Evolutionary conservation across 2,329 filamentous ascomycete genomes (phyloP), one percentile per base, ranked within the genome.

Genomic region (Alternaria solani): DNA sequence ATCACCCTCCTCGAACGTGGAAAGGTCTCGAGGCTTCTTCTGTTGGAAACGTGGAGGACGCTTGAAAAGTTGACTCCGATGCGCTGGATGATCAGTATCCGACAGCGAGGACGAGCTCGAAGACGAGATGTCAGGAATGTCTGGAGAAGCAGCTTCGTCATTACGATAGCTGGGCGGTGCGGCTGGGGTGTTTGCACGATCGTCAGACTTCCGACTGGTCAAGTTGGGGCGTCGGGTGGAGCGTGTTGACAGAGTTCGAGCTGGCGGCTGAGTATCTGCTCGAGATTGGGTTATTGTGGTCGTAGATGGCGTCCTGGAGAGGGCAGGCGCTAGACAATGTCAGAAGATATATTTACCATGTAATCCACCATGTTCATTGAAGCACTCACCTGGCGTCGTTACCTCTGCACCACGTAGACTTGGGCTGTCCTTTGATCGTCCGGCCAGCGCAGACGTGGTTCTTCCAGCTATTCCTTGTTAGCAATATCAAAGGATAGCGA

Each of bases 371-470:
- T 9, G 39, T 14, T 30, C 39, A 20, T 46, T 11, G 28, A 30
- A 20, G 20, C 18, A 49, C 57, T 43, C 83, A 34, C 79, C 81
- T 7, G 83, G 74, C 7, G 30, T 73, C 46, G 78, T 82, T 5
- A 70, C 75, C 23, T 88, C 87, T 58, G 78, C 82, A 41, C 79
- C 82, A 43, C 82, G 81, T 9, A 83, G 78, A 51, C 84, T 73
- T 2, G 85, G 84, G n/a, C 84, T 84, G 57, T 89, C 87, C 66
- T 82, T 85, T 28, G 69, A 71, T n/a, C 86, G 84, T n/a, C 85
- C 75, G 8, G 87, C 87, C 18, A 89, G 74, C 2, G 85, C 81
- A 3, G 87, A 89, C 2, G 84, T 79, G 7, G 82, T 80, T 61
- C 83, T 78, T 18, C 77, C 73, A 57, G 75, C 78, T 74, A 44